Base-by-base conservation (phyloP, 2,329 filamentous ascomycete genomes). In the Calonectria pteridis region DNA sequence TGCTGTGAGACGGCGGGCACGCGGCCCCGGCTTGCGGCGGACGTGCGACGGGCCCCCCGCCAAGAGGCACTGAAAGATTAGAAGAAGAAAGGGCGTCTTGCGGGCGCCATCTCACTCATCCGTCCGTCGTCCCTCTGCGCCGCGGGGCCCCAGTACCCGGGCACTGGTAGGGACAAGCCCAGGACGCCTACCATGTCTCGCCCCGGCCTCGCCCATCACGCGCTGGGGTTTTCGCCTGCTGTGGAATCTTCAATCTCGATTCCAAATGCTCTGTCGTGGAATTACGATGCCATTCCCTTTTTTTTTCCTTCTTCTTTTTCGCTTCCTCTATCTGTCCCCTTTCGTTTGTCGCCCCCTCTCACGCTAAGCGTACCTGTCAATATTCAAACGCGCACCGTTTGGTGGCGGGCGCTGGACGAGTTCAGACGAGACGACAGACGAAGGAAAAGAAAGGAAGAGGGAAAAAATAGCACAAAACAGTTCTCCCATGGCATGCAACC, bases 71-170 rank as follows among this genome's bases (percentile, higher is more conserved):
- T 14, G 13, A 26, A 26, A n/a, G 18, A 59, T 59, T 37, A 37
- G n/a, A 40, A 31, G 26, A 11, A 40, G 14, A 35, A 14, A 35
- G 26, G 33, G 26, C 31, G 33, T 23, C 55, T 40, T 62, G 55
- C 35, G 55, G 55, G 55, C 55, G 35, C 35, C 55, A 35, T 59
- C 55, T 59, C 33, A 59, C 33, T 59, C 55, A 62, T 40, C 35
- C 55, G 35, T 62, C 18, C 35, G 13, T 13, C 16, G 5, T 51
- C 26, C 14, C 20, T 31, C 55, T 62, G 55, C 55, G 55, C 55
- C 55, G 40, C 55, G 55, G 35, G 43, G 55, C 55, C 55, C 55
- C 55, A 62, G 55, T 16, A 40, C 55, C 55, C 55, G 35, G 55
- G 55, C 55, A 40, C 55, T 9, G 55, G 55, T 62, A 62, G 33